phyloP scores from a whole-genome alignment of 306 rosid genomes.

The Pyrus bretschneideri region DNA sequence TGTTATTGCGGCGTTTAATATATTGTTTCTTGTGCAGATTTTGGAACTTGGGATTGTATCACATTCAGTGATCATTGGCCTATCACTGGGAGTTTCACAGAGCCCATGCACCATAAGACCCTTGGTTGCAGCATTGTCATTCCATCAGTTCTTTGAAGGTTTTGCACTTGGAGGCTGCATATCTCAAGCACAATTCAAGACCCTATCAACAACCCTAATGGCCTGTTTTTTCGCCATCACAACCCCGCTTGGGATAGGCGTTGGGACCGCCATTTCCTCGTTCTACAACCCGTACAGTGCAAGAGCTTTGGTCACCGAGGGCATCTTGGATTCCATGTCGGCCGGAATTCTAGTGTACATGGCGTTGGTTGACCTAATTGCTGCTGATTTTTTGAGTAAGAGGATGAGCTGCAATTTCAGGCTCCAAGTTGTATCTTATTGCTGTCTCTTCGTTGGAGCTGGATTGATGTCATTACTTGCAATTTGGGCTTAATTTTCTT shows the following conservation, averaged over 20 bases:
- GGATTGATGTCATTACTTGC: slow-evolving; percentile 88
- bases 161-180: slow-evolving; percentile 98
- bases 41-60: slow-evolving; percentile 95
- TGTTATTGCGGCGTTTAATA: neutral
- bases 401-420: slow-evolving; percentile 97
- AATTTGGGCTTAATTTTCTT: slow-evolving; percentile 62
- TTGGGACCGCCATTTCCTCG: slow-evolving; percentile 59
- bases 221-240: slow-evolving; percentile 82
- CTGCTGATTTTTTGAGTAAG: slow-evolving; percentile 89
- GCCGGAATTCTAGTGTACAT: slow-evolving; percentile 87
- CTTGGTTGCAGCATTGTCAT: slow-evolving; percentile 74
- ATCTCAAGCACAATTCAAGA: slow-evolving; percentile 78
- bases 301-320: slow-evolving; percentile 68
- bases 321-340: slow-evolving; percentile 68
- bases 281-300: slow-evolving; percentile 59
- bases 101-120: slow-evolving; percentile 92
- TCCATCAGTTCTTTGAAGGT: slow-evolving; percentile 98
- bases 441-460: slow-evolving; percentile 88
- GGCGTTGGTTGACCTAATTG: slow-evolving; percentile 93
- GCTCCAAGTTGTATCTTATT: slow-evolving; percentile 66
- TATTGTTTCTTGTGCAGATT: slow-evolving; percentile 34
- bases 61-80: slow-evolving; percentile 88
- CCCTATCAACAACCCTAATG: slow-evolving; percentile 58
- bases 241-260: slow-evolving; percentile 64
- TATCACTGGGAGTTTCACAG: slow-evolving; percentile 81